Percentiles rank a stretch among this genome's conserved stretches.
These are phyloP conservation scores for Zygosaccharomyces pseudobailii DNA, from an alignment of 1,139 yeast species.

Conservation along the genomic window DNA sequence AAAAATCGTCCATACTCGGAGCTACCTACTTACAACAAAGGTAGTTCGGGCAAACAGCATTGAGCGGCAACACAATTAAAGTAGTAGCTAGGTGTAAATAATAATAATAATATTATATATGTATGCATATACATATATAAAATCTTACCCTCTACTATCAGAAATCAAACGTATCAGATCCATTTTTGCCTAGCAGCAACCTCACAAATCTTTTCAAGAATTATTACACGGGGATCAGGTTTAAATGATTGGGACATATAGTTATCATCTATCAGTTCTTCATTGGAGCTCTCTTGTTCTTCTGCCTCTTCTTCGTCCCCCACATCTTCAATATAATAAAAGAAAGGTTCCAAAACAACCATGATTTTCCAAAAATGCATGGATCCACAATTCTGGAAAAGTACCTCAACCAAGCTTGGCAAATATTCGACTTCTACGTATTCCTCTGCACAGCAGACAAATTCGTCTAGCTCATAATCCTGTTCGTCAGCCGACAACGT, in stretches of 20 bases:
- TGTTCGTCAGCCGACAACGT: conserved; percentile 35
- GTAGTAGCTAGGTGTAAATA: neutral
- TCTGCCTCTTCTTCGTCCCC: conserved; percentile 27
- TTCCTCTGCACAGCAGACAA: conserved; percentile 36
- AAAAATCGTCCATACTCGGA: conserved; percentile 40
- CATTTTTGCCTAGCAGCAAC: conserved; percentile 36
- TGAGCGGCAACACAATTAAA: conserved; percentile 2
- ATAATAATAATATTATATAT: neutral
- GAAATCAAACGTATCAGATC: conserved; percentile 20
- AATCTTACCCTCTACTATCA: neutral
- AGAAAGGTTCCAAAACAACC: conserved; percentile 34
- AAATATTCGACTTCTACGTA: conserved; percentile 35
- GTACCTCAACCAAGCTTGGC: conserved; percentile 32
- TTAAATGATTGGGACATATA: conserved; percentile 17
- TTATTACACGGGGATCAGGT: conserved; percentile 35
- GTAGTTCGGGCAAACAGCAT: conserved; percentile 29
- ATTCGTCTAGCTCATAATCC: conserved; percentile 35
- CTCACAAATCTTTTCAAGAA: conserved; percentile 34
- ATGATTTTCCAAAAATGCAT: conserved; percentile 33
- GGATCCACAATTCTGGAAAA: conserved; percentile 31
- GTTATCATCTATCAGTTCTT: conserved; percentile 9
- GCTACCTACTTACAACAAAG: conserved; percentile 34
- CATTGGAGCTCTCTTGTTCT: conserved; percentile 12
- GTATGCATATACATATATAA: neutral
- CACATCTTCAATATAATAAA: conserved; percentile 34